Evolutionary conservation across 1,139 yeast species (phyloP), one percentile per base, ranked within the genome.

Genomic region (Candida dubliniensis): DNA sequence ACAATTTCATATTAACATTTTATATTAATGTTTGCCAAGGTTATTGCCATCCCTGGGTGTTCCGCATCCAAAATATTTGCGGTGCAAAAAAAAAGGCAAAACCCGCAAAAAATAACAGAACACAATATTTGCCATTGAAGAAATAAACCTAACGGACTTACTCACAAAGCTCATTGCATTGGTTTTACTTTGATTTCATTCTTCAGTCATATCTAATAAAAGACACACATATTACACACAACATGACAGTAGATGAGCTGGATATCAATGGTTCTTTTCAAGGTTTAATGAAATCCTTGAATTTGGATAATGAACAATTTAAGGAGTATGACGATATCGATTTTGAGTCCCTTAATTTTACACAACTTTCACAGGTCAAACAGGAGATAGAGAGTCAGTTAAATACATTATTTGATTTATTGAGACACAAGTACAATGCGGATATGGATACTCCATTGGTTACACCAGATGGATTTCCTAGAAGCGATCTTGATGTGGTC

Each of bases 401-500:
- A 33, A 47, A 54, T 12, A 38, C 52, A 13, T 55, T 73, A 31
- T 70, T 70, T 52, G 69, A 64, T 42, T 48, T 69, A 13, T 55
- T 74, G n/a, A 50, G 49, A 8, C 50, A 56, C 35, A 58, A 62
- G 34, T 67, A 66, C 47, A 64, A 69, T 32, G 82, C 76, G 1
- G 80, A 76, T 50, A 81, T 89, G 90, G 63, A 74, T 14, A 82
- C 95, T 0, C 71, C 82, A 0, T 66, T 91, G 51, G 62, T 86
- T 2, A 77, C 86, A 0, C 49, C 57, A 0, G 96, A 91, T 56
- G 97, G 97, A 31, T 93, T 79, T 54, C 99, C 99, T 0, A 70
- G 97, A 32, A 67, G 74, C 12, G 98, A 93, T 59, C 77, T 91
- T 29, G 96, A 93, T 56, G 87, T 91, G 5, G 81, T 84, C 3